phyloP scores from a whole-genome alignment of 2,329 filamentous ascomycete species.

The Trichoderma sp. region DNA sequence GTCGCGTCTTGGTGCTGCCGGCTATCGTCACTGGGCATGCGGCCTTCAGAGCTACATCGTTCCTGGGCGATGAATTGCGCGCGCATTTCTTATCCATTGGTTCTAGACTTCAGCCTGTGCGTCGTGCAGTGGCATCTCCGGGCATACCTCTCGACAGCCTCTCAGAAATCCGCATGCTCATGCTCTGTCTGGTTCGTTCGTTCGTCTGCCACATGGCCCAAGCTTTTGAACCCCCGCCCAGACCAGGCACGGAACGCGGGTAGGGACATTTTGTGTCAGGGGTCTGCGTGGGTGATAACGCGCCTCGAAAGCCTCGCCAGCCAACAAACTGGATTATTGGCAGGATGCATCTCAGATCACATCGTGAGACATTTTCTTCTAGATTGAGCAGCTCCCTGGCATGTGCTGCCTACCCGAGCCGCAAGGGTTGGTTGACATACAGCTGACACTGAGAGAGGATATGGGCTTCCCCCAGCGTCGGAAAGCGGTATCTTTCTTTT shows the following conservation, averaged over 20 bases:
- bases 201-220: conserved; percentile 12
- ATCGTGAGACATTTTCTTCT: conserved; percentile 14
- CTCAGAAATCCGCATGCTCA: neutral
- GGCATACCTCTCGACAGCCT: neutral
- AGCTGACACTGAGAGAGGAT: neutral
- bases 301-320: conserved; percentile 4
- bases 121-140: neutral
- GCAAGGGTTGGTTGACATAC: neutral
- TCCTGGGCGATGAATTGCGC: neutral
- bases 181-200: too few relatives aligned
- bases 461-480: neutral
- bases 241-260: conserved; percentile 15
- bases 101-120: conserved; percentile 2
- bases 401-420: neutral
- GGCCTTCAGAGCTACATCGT: neutral
- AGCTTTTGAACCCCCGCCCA: neutral
- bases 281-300: conserved; percentile 13
- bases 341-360: conserved; percentile 8
- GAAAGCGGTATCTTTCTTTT: neutral
- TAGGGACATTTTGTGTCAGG: conserved; percentile 3
- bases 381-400: conserved; percentile 6
- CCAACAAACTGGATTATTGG: neutral
- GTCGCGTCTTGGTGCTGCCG: neutral
- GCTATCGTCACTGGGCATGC: neutral
- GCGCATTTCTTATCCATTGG: neutral